Base-by-base conservation (phyloP, 2,329 filamentous ascomycete genomes). In the Xylaria sp. region DNA sequence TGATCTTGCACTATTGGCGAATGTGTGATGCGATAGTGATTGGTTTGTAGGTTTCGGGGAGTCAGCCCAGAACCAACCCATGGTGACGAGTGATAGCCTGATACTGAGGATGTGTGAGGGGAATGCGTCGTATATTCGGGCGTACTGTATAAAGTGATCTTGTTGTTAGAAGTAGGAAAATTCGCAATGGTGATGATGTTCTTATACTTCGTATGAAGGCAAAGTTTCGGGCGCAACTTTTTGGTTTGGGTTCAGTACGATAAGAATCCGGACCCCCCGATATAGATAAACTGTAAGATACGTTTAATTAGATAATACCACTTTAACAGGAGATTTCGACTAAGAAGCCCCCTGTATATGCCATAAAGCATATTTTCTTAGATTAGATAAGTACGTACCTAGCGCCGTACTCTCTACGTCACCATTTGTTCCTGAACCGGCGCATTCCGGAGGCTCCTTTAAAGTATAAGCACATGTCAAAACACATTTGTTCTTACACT, bases 61-160 rank as follows among this genome's bases (percentile, higher is more conserved):
- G 69, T 89, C 87, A 69, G 87, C 85, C 88, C 88, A 90, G 75
- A 90, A 90, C 87, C 87, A 89, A 72, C 88, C 88, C 88, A 89
- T 90, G 67, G 45, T 70, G 27, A 53, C 5, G 24, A 14, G 32
- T 53, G 3, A n/a, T 53, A 17, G 11, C 5, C 14, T 53, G 24
- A 7, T 21, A 32, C 9, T n/a, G 21, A n/a, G 8, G 14, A 30
- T 4, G 32, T 27, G 3, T 21, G 4, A n/a, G 50, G 5, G 1
- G 39, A 45, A 14, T 56, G 2, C 2, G 36, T 1, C 21, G 34
- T 21, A 4, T 64, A 17, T 45, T 39, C 19, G 4, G 4, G 17
- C 2, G 14, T 12, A 4, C 4, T 27, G 24, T 4, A 4, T 36
- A 2, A 9, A 12, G 34, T 34, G 14, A 21, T 36, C n/a, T 14